A percentile compares a stretch with the other conserved stretches of the same genome.
Evolutionary conservation across 1,139 yeast genomes (phyloP).

Genomic region (Wickerhamomyces sp.): DNA sequence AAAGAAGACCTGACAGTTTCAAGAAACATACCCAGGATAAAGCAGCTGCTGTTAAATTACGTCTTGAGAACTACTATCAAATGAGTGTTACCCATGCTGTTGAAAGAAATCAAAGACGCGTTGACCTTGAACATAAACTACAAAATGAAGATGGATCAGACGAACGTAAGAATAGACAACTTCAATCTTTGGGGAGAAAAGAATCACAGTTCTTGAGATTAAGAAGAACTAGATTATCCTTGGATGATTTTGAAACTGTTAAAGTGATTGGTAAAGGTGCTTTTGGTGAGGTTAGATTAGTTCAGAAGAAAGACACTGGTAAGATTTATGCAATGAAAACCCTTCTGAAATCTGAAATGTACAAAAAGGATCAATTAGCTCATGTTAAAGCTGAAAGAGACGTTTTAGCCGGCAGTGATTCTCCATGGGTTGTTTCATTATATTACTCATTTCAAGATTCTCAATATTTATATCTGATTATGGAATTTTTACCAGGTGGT

Average conservation of each 20-base stretch:
- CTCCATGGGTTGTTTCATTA: conserved; percentile 83
- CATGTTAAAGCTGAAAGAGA: conserved; percentile 86
- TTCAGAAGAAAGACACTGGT: conserved; percentile 79
- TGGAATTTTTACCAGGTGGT: conserved; percentile 86
- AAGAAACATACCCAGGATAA: conserved; percentile 65
- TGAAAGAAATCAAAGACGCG: conserved; percentile 73
- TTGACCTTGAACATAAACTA: conserved; percentile 64
- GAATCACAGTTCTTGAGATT: conserved; percentile 74
- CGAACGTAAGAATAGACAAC: conserved; percentile 69
- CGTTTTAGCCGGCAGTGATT: conserved; percentile 78
- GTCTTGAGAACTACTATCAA: conserved; percentile 69
- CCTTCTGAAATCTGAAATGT: conserved; percentile 73
- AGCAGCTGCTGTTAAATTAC: conserved; percentile 67
- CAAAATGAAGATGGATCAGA: conserved; percentile 65
- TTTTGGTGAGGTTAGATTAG: conserved; percentile 78
- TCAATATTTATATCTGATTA: conserved; percentile 67
- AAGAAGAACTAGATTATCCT: conserved; percentile 66
- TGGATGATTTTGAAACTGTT: conserved; percentile 74
- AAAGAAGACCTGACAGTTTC: conserved; percentile 78
- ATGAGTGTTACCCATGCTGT: conserved; percentile 77
- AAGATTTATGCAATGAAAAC: conserved; percentile 86
- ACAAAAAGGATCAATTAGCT: conserved; percentile 75
- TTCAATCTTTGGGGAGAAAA: conserved; percentile 65
- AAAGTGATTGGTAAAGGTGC: conserved; percentile 87
- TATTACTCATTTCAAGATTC: conserved; percentile 79